These are phyloP conservation scores for Kuraishia capsulata DNA, from an alignment of 805 yeast genomes.

Conservation along the genomic window DNA sequence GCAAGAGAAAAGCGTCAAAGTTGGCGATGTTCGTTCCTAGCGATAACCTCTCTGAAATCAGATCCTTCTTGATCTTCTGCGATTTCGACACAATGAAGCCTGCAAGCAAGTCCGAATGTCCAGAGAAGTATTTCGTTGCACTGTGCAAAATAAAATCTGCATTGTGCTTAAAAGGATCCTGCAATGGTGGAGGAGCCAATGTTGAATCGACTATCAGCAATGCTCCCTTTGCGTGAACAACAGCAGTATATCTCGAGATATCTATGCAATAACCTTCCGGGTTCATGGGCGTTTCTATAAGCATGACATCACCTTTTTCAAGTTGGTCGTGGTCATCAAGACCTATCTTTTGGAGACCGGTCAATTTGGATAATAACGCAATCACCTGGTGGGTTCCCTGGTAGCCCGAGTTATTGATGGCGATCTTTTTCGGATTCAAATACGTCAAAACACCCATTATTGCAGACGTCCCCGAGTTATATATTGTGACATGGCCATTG, in stretches of 20 bases:
- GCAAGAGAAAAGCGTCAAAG: constrained; percentile 36
- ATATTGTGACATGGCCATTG: constrained; percentile 35
- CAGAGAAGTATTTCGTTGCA: constrained; percentile 49
- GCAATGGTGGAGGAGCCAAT: constrained; percentile 48
- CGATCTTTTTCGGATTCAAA: constrained; percentile 33
- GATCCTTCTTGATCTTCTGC: constrained; percentile 18
- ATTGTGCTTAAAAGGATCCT: constrained; percentile 39
- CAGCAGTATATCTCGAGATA: constrained; percentile 30
- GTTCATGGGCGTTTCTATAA: constrained; percentile 47
- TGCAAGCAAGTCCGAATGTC: constrained; percentile 45
- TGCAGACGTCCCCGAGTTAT: constrained; percentile 43
- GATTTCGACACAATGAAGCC: constrained; percentile 38
- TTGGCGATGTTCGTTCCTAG: constrained; percentile 45
- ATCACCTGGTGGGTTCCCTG: constrained; percentile 45
- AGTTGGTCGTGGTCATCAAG: constrained; percentile 24
- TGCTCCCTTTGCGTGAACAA: constrained; percentile 35
- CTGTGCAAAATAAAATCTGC: constrained; percentile 47
- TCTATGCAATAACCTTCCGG: constrained; percentile 38
- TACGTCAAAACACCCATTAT: constrained; percentile 39
- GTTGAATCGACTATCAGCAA: constrained; percentile 42
- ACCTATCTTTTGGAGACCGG: constrained; percentile 28
- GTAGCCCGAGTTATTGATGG: constrained; percentile 37
- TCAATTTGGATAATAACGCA: constrained; percentile 29
- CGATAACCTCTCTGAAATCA: constrained; percentile 30
- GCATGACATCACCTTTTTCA: constrained; percentile 32